Percentiles rank a stretch among this genome's conserved stretches.
These are phyloP conservation scores for Alternaria sp. DNA, from an alignment of 2,329 filamentous ascomycete genomes.

Conservation along the genomic window DNA sequence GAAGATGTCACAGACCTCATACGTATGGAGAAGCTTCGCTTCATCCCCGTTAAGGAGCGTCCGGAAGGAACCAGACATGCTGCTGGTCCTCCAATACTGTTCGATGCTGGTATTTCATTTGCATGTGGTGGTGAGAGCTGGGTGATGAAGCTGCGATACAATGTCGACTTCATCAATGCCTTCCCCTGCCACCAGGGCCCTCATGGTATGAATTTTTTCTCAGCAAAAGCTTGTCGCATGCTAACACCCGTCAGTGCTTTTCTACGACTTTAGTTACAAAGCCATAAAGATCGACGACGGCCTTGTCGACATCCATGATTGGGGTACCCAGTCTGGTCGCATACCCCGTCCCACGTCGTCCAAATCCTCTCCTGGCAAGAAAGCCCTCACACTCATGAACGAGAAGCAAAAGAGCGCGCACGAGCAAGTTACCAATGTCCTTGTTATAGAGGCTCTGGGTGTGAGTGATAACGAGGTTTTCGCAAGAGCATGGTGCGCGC, in stretches of 20 bases:
- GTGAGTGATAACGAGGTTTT: constrained; percentile 78
- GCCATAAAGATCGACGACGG: constrained; percentile 66
- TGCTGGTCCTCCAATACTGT: constrained; percentile 42
- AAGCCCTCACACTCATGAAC: constrained; percentile 35
- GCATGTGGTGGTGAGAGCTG: constrained; percentile 50
- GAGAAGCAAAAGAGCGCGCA: constrained; percentile 31
- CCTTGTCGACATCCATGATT: constrained; percentile 69
- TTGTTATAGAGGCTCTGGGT: constrained; percentile 75
- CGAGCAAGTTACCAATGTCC: constrained; percentile 64
- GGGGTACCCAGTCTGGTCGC: constrained; percentile 57
- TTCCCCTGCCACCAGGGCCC: constrained; percentile 52
- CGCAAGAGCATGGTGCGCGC: constrained; percentile 76
- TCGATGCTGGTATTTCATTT: constrained; percentile 50
- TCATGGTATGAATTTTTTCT: constrained; percentile 38
- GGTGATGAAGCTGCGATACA: constrained; percentile 48
- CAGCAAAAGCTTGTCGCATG: background rate
- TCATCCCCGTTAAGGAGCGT: constrained; percentile 57
- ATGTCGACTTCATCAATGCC: constrained; percentile 51
- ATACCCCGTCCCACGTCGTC: constrained; percentile 36
- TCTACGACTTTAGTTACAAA: constrained; percentile 72
- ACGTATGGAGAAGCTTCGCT: constrained; percentile 70
- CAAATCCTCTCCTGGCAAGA: constrained; percentile 42
- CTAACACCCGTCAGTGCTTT: constrained; percentile 59
- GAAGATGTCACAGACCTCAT: constrained; percentile 69
- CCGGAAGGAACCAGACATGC: constrained; percentile 30